Base-by-base conservation (phyloP, 1,139 yeast genomes). In the Saccharomyces hybrid region DNA sequence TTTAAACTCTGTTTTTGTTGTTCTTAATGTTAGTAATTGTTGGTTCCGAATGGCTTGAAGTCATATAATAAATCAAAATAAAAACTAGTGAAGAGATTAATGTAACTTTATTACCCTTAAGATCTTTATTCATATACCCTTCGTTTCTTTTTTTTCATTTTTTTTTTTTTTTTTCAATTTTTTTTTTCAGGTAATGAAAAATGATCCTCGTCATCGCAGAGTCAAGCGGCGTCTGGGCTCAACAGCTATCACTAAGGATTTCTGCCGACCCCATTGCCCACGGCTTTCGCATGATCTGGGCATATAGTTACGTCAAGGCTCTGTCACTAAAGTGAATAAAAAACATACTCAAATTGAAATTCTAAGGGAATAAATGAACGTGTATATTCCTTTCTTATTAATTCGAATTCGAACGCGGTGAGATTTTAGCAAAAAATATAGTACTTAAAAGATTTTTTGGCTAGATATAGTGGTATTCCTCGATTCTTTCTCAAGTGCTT, bases 401-500 rank as follows among this genome's bases (percentile, higher is more conserved):
- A 38, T 38, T 38, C 44, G 14, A 38, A 38, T 12, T 38, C 19
- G 44, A 38, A 38, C 19, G 24, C 12, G 44, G 44, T 38, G 44
- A 11, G 44, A 7, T 16, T 16, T 38, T 38, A 38, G 6, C 44
- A 48, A 48, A 26, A 48, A 29, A 48, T 19, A 6, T 16, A 8
- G 44, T 38, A 38, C 19, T 38, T 38, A 19, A 14, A 38, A 19
- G 24, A 19, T 38, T 38, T 38, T 38, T 38, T 19, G 26, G 44
- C 44, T 38, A 38, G 44, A 38, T 38, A 38, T 38, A 38, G 44
- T 19, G 44, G 44, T 38, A 16, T 38, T 38, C 44, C 44, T 38
- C 24, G 19, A 19, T 38, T 38, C 44, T 38, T 38, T 38, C 44
- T 38, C 44, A 38, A 19, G 21, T 38, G 24, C 44, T 38, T 38